These are phyloP conservation scores for Colletotrichum navitas DNA, from an alignment of 2,329 filamentous ascomycete species.

Conservation along the genomic window DNA sequence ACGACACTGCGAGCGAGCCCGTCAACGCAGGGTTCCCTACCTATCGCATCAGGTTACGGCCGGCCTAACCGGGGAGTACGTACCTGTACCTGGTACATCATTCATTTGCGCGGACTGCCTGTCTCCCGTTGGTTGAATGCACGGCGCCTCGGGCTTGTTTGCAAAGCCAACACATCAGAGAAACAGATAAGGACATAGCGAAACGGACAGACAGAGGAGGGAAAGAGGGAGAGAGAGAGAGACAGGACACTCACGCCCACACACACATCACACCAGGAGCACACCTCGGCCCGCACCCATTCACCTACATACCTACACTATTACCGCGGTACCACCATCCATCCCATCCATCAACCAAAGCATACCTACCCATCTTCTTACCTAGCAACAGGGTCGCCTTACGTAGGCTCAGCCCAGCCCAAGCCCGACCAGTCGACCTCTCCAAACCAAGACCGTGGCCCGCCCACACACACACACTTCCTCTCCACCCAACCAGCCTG, in stretches of 20 bases:
- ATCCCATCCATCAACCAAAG: not conserved
- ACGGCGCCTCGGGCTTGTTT: slow-evolving; percentile 2
- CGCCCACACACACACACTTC: slow-evolving; percentile 32
- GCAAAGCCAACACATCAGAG: not conserved
- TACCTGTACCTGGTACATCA: slow-evolving; percentile 18
- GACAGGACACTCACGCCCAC: not conserved
- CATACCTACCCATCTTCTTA: not conserved
- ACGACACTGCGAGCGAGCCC: slow-evolving; percentile 1
- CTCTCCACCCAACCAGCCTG: slow-evolving; percentile 33
- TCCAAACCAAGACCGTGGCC: slow-evolving; percentile 39
- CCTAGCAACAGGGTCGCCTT: slow-evolving; percentile 1
- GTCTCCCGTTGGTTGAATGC: slow-evolving; percentile 1
- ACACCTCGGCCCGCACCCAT: not conserved
- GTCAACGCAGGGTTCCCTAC: slow-evolving; percentile 23
- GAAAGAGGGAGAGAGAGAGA: not conserved
- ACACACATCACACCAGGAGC: not conserved
- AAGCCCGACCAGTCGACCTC: slow-evolving; percentile 22
- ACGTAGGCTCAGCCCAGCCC: slow-evolving; percentile 14
- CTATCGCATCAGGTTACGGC: slow-evolving; percentile 3
- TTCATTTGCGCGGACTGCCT: not conserved
- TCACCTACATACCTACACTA: not conserved
- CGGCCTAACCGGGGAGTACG: slow-evolving; percentile 28
- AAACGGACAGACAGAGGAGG: not conserved
- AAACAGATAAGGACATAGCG: not conserved
- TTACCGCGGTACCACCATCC: not conserved